These are phyloP conservation scores for Ricinus communis DNA, from an alignment of 345 rosid species.

Conservation along the genomic window DNA sequence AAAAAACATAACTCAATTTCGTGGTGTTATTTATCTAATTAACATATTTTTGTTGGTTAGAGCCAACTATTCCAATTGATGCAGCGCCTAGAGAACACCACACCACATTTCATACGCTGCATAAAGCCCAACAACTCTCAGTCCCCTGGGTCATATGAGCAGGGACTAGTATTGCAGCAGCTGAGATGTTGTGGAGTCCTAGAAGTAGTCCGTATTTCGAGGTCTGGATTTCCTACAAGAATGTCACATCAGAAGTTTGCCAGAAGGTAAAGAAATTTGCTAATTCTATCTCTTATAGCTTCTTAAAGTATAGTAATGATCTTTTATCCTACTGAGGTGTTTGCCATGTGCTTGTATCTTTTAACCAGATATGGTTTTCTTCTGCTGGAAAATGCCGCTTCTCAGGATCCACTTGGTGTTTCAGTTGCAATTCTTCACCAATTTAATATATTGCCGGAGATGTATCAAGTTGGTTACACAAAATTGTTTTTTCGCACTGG, in stretches of 20 bases:
- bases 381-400: constrained; percentile 69
- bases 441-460: constrained; percentile 91
- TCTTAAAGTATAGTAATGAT: background rate
- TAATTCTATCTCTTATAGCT: background rate
- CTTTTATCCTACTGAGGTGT: background rate
- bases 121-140: constrained; percentile 92
- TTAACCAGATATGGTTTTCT: constrained; percentile 90
- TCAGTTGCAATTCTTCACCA: constrained; percentile 99
- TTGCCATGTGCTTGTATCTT: constrained; percentile 16
- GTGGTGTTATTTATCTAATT: constrained; percentile 9
- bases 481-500: constrained; percentile 95
- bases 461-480: constrained; percentile 99
- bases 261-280: constrained; percentile 52
- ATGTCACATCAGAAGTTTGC: constrained; percentile 96
- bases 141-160: constrained; percentile 85
- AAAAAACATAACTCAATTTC: background rate
- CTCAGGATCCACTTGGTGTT: constrained; percentile 90
- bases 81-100: constrained; percentile 92
- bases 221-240: constrained; percentile 98
- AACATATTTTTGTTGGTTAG: constrained; percentile 35
- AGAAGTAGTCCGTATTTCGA: constrained; percentile 95
- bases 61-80: constrained; percentile 93
- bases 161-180: constrained; percentile 91
- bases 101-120: constrained; percentile 97
- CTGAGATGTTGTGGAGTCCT: constrained; percentile 96